Base-by-base conservation (phyloP, 192 early-diverging fungal species). In the Backusella tarrabulga region DNA sequence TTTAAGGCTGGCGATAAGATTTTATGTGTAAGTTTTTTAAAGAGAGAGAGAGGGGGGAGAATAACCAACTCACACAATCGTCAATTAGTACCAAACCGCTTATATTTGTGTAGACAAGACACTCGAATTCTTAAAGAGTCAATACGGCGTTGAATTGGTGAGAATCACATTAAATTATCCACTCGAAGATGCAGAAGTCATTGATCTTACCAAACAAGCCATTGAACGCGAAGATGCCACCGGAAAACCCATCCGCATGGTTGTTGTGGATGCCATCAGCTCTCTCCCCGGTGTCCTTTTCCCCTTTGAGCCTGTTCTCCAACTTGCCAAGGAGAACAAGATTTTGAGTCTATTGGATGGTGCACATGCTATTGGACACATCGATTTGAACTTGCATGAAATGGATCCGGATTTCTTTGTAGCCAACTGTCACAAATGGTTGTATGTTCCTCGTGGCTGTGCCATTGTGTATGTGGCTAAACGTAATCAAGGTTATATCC, bases 341-440 rank as follows among this genome's bases (percentile, higher is more conserved):
- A 89, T 91, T 56, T 68, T 88, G 56, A 84, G 86, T n/a, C 79
- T 88, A 72, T 79, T 92, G 23, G 91, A 92, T 78, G 91, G 87
- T 26, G 91, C 91, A 9, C 91, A 92, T 73, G 72, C 90, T 21
- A 87, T 92, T 73, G 77, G 77, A 38, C 91, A 92, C 72, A 86
- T 92, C 34, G 86, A 85, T 41, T 66, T 91, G 0, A 79, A 91
- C 38, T 46, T 92, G 14, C 70, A 63, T 12, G 85, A 84, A 50
- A 75, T 88, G 17, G 75, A 83, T 56, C 85, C 93, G 1, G 93
- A 94, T 69, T 94, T 89, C 68, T 90, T 88, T 68, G 86, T 89
- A 15, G 78, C 87, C 34, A 90, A 91, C 77, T 84, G 83, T 69
- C 91, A 92, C 79, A 92, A 92, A 80, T 92, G 91, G 91, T 63